A percentile compares a stretch with the other conserved stretches of the same genome.
Conservation (phyloP, 306 rosid species). For the Vicia sativa region DNA sequence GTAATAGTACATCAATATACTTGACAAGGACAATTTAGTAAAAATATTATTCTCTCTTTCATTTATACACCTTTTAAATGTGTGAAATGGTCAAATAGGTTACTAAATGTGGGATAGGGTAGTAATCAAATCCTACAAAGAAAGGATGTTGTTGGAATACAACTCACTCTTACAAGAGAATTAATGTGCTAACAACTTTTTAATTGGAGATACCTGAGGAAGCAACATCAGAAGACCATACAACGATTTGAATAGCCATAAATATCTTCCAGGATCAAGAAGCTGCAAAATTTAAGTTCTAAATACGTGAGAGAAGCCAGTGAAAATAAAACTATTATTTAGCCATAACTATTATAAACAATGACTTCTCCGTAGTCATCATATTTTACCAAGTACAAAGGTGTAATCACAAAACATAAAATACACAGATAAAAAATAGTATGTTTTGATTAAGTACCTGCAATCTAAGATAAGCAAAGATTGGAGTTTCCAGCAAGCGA, state of each 20-base stretch:
- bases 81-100: too few relatives aligned
- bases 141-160: not conserved
- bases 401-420: slow-evolving; percentile 29
- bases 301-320: slow-evolving; percentile 15
- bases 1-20: too few relatives aligned
- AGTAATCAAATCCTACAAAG: not conserved
- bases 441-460: slow-evolving; percentile 60
- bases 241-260: slow-evolving; percentile 83
- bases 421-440: slow-evolving; percentile 32
- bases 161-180: slow-evolving; percentile 5
- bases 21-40: too few relatives aligned
- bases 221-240: slow-evolving; percentile 97
- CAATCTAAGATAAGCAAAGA: slow-evolving; percentile 85
- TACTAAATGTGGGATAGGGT: too few relatives aligned
- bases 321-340: slow-evolving; percentile 13
- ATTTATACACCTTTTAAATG: too few relatives aligned
- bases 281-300: slow-evolving; percentile 67
- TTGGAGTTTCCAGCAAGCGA: slow-evolving; percentile 92
- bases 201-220: slow-evolving; percentile 77
- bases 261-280: slow-evolving; percentile 90
- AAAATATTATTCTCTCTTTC: too few relatives aligned
- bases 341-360: slow-evolving; percentile 10
- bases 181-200: slow-evolving; percentile 20
- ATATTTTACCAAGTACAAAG: slow-evolving; percentile 34
- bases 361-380: slow-evolving; percentile 12